phyloP scores from a whole-genome alignment of 2,329 filamentous ascomycete genomes.

The Cladosporium sp. region DNA sequence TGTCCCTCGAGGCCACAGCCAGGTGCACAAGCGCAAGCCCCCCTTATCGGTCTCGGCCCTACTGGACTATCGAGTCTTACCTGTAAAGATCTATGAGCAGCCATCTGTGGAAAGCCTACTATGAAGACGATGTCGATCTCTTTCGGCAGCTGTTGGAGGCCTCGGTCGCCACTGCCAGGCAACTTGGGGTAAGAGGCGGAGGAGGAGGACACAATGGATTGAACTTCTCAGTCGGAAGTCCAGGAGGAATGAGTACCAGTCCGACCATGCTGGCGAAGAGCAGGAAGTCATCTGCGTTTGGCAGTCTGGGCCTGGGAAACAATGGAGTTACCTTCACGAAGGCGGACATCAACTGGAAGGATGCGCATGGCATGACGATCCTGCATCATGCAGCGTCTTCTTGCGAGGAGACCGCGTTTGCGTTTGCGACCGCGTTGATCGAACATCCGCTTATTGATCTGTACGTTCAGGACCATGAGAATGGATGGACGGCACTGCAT shows the following conservation, averaged over 20 bases:
- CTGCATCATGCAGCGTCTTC: slow-evolving; percentile 83
- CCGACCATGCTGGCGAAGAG: slow-evolving; percentile 42
- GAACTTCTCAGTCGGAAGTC: slow-evolving; percentile 41
- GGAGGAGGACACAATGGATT: slow-evolving; percentile 28
- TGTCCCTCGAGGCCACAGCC: slow-evolving; percentile 83
- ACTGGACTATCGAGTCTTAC: slow-evolving; percentile 25
- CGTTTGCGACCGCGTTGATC: slow-evolving; percentile 76
- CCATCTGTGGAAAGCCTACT: slow-evolving; percentile 93
- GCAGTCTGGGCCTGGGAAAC: not conserved
- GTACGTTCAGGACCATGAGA: slow-evolving; percentile 84
- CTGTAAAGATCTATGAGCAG: slow-evolving; percentile 75
- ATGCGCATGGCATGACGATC: slow-evolving; percentile 77
- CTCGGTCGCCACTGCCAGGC: slow-evolving; percentile 60
- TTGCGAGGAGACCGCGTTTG: slow-evolving; percentile 64
- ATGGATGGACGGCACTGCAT: slow-evolving; percentile 93
- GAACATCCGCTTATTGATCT: slow-evolving; percentile 82
- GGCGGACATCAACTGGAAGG: slow-evolving; percentile 80
- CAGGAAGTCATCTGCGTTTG: slow-evolving; percentile 29
- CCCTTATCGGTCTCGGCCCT: slow-evolving; percentile 43
- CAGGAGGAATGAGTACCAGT: slow-evolving; percentile 49
- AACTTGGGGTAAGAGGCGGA: slow-evolving; percentile 41
- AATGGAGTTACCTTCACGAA: slow-evolving; percentile 51
- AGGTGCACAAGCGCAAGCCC: slow-evolving; percentile 68
- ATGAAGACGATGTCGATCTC: slow-evolving; percentile 95
- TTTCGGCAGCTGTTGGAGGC: slow-evolving; percentile 87